Evolutionary conservation across 2,329 filamentous ascomycete species (phyloP).

Genomic region (Aspergillus hiratsukae): DNA sequence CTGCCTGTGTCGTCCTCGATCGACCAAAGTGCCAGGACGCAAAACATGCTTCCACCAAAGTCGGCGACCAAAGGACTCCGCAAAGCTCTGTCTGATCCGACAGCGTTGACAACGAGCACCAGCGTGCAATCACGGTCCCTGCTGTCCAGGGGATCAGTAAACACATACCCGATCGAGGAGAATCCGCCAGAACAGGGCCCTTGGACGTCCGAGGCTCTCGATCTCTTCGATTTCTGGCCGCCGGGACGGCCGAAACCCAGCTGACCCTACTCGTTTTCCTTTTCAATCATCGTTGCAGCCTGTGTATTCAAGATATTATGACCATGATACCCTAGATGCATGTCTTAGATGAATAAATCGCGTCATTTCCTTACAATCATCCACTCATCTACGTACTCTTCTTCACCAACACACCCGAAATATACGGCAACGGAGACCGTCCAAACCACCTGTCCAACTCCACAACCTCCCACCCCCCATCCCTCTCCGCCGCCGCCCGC

Average conservation of each 20-base stretch:
- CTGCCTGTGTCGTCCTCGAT: neutral
- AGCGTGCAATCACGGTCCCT: slow-evolving; percentile 12
- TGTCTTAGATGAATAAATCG: neutral
- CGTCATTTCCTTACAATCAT: neutral
- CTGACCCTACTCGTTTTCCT: neutral
- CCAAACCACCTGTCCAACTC: slow-evolving; percentile 42
- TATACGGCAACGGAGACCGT: slow-evolving; percentile 37
- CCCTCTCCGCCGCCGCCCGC: slow-evolving; percentile 36
- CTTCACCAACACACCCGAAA: slow-evolving; percentile 40
- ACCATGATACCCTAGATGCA: neutral
- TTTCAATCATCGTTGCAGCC: neutral
- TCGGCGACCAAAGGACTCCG: slow-evolving; percentile 17
- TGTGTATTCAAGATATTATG: neutral
- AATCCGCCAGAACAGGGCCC: slow-evolving; percentile 30
- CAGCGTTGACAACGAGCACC: slow-evolving; percentile 19
- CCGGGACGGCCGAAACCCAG: slow-evolving; percentile 32
- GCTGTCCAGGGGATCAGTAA: slow-evolving; percentile 16
- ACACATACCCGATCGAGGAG: slow-evolving; percentile 12
- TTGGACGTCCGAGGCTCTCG: slow-evolving; percentile 40
- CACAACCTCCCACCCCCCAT: slow-evolving; percentile 47
- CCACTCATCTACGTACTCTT: slow-evolving; percentile 13
- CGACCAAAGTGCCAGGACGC: neutral
- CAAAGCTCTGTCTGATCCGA: slow-evolving; percentile 35
- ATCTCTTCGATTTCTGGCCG: slow-evolving; percentile 43
- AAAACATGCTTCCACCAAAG: neutral